These are phyloP conservation scores for Henckelia pumila DNA, from an alignment of 257 asterid genomes.

Conservation along the genomic window DNA sequence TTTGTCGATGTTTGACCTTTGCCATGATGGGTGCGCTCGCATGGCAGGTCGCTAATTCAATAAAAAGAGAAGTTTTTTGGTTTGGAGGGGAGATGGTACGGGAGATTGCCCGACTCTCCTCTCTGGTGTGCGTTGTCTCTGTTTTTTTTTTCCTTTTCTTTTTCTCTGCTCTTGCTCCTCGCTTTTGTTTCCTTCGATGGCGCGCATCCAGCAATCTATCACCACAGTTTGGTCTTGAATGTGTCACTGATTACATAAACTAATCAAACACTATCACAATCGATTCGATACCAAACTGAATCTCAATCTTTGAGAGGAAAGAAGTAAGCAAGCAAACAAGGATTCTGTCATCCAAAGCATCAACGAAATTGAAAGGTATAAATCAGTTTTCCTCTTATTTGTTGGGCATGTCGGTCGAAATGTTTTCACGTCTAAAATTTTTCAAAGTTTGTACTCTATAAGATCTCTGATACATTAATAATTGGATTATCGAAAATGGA, in stretches of 20 bases:
- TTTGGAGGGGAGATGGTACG: slow-evolving; percentile 1
- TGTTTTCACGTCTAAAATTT: not conserved
- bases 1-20: not conserved
- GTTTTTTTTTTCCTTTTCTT: too few species aligned
- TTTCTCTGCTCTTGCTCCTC: not conserved
- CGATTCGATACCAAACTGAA: not conserved
- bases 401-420: not conserved
- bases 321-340: not conserved
- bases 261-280: not conserved
- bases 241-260: not conserved
- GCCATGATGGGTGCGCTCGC: not conserved
- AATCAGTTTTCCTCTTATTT: not conserved
- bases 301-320: not conserved
- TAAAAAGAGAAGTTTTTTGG: not conserved
- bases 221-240: not conserved
- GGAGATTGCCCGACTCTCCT: not conserved
- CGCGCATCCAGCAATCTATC: not conserved
- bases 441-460: too few species aligned
- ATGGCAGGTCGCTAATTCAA: not conserved
- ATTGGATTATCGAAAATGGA: not conserved
- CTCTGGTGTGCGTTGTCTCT: not conserved
- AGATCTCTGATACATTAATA: not conserved
- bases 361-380: not conserved
- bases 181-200: not conserved
- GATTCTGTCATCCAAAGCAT: not conserved